These are phyloP conservation scores for Chenopodium quinoa DNA, from an alignment of 148 eudicot species.

Conservation along the genomic window DNA sequence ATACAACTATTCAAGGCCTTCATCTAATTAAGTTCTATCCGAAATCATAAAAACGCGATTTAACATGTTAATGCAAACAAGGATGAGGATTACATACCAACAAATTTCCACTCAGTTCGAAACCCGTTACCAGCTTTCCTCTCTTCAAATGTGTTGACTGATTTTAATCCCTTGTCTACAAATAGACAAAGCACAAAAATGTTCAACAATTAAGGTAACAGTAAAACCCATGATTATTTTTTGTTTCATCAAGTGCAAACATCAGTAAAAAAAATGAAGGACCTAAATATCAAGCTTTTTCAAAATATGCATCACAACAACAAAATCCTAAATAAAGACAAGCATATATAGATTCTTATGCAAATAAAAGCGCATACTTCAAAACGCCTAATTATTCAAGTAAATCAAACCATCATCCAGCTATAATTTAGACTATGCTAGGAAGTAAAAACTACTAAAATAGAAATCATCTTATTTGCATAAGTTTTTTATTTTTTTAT, in stretches of 20 bases:
- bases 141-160: neutral
- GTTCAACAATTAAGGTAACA: neutral
- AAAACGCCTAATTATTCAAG: neutral
- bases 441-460: neutral
- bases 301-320: neutral
- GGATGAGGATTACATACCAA: neutral
- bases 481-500: neutral
- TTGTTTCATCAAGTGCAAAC: constrained; percentile 1
- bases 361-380: neutral
- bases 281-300: neutral
- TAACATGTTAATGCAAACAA: neutral
- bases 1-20: constrained; percentile 6
- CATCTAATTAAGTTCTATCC: neutral
- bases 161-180: constrained; percentile 5
- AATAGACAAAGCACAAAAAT: neutral
- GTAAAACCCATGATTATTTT: neutral
- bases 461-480: neutral
- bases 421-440: no score
- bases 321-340: neutral
- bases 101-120: neutral
- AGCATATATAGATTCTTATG: neutral
- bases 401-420: neutral
- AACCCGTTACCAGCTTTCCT: neutral
- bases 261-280: neutral
- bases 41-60: neutral